phyloP scores from a whole-genome alignment of 306 rosid species.

The Argentina anserina region DNA sequence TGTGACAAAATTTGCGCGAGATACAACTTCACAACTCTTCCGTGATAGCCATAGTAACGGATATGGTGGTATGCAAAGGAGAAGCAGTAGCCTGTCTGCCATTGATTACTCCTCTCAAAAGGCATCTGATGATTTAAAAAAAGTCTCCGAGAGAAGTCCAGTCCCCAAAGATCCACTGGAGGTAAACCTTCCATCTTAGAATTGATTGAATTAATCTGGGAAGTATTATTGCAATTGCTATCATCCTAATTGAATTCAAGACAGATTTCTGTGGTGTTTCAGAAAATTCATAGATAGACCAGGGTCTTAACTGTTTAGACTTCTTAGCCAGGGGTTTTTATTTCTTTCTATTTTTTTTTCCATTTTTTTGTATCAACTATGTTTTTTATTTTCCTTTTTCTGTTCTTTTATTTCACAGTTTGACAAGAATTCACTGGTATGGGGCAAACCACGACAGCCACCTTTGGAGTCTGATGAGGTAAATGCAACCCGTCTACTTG shows the following conservation, averaged over 20 bases:
- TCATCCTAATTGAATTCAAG: neutral
- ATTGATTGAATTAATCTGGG: neutral
- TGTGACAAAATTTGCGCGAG: slow-evolving; percentile 96
- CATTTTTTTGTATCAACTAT: neutral
- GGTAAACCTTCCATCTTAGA: slow-evolving; percentile 42
- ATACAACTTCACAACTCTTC: slow-evolving; percentile 94
- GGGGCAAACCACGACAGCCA: slow-evolving; percentile 92
- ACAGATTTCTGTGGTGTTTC: neutral
- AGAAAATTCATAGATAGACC: neutral
- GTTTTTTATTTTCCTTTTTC: slow-evolving; percentile 6
- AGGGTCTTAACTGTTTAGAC: neutral
- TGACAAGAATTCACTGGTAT: slow-evolving; percentile 60
- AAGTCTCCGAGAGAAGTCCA: slow-evolving; percentile 37
- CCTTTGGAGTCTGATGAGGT: slow-evolving; percentile 86
- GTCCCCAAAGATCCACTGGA: slow-evolving; percentile 60
- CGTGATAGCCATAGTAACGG: slow-evolving; percentile 76
- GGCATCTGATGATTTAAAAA: slow-evolving; percentile 39
- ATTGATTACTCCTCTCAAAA: slow-evolving; percentile 42
- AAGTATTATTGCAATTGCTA: neutral
- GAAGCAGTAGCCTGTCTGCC: slow-evolving; percentile 39
- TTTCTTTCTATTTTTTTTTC: neutral
- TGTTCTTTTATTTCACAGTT: slow-evolving; percentile 48
- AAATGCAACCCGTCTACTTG: neutral
- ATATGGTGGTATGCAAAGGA: slow-evolving; percentile 47
- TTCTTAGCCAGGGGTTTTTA: neutral